phyloP scores from a whole-genome alignment of 805 yeast genomes.

The Saitoella complicata region DNA sequence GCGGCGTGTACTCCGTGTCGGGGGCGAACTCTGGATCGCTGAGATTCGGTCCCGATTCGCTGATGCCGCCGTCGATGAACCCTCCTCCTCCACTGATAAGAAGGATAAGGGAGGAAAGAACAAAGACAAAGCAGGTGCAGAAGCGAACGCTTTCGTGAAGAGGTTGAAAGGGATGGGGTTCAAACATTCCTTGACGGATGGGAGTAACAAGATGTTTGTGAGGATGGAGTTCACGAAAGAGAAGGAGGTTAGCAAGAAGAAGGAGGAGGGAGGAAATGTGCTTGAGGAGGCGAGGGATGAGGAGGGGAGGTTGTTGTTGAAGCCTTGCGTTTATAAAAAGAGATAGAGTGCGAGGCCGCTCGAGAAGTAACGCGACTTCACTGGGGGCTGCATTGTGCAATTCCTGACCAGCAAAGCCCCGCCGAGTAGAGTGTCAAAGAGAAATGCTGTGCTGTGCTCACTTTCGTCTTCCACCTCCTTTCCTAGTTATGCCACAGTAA shows the following conservation, averaged over 20 bases:
- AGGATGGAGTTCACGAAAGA: constrained; percentile 75
- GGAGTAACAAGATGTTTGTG: constrained; percentile 80
- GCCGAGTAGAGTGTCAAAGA: too few relatives aligned
- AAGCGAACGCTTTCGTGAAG: constrained; percentile 47
- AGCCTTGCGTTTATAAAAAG: constrained; percentile 92
- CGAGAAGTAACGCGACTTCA: too few relatives aligned
- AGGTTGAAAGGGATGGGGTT: constrained; percentile 67
- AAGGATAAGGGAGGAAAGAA: too few relatives aligned
- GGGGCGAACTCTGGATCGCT: constrained; percentile 91
- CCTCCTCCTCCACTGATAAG: too few relatives aligned
- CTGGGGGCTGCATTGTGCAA: too few relatives aligned
- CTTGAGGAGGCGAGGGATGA: constrained; percentile 45
- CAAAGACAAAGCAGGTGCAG: constrained; percentile 14
- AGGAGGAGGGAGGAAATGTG: constrained; percentile 49
- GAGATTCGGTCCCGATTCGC: constrained; percentile 86
- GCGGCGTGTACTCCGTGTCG: constrained; percentile 62
- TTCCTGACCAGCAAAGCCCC: too few relatives aligned
- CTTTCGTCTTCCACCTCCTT: too few relatives aligned
- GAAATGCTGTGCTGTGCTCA: too few relatives aligned
- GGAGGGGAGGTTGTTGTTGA: constrained; percentile 57
- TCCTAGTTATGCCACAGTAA: too few relatives aligned
- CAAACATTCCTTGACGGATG: constrained; percentile 76
- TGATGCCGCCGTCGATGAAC: constrained; percentile 23
- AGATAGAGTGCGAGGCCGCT: constrained; percentile 26
- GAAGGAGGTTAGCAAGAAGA: constrained; percentile 13